Evolutionary conservation across 768 basidiomycete species (phyloP).

Genomic region (Leccinum sublutescens): DNA sequence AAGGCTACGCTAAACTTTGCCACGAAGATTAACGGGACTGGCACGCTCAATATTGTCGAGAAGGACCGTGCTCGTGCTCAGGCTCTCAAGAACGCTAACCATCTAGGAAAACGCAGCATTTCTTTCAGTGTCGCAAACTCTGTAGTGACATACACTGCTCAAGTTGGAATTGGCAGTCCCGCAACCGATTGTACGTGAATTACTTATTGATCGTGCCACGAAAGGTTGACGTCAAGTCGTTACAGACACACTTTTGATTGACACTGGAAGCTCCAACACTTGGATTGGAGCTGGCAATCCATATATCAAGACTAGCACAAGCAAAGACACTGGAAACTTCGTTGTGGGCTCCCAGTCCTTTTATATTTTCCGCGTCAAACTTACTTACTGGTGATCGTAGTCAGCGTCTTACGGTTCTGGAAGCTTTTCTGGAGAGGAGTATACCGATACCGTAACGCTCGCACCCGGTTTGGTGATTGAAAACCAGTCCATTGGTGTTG

Average conservation of each 20-base stretch:
- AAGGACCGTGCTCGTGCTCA: conserved; percentile 6
- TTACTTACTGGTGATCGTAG: neutral
- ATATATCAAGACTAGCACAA: conserved; percentile 27
- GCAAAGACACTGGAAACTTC: conserved; percentile 20
- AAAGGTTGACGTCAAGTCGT: neutral
- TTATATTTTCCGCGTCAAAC: neutral
- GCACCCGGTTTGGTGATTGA: conserved; percentile 1
- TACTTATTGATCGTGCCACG: neutral
- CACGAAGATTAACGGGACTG: conserved; percentile 14
- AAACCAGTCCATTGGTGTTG: conserved; percentile 38
- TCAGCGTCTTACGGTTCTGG: conserved; percentile 5
- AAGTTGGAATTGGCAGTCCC: conserved; percentile 25
- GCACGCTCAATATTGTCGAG: conserved; percentile 12
- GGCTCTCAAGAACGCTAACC: conserved; percentile 12
- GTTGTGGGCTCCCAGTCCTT: neutral
- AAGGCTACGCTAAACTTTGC: conserved; percentile 16
- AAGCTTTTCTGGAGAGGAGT: conserved; percentile 9
- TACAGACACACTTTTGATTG: conserved; percentile 26
- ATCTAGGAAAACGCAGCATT: conserved; percentile 23
- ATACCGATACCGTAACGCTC: conserved; percentile 5
- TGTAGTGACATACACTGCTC: conserved; percentile 24
- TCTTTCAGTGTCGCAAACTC: conserved; percentile 19
- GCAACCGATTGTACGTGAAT: conserved; percentile 14
- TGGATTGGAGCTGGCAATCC: conserved; percentile 30
- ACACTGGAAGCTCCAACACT: conserved; percentile 30